These are phyloP conservation scores for Aspergillus hancockii DNA, from an alignment of 495 filamentous ascomycete genomes.

Conservation along the genomic window DNA sequence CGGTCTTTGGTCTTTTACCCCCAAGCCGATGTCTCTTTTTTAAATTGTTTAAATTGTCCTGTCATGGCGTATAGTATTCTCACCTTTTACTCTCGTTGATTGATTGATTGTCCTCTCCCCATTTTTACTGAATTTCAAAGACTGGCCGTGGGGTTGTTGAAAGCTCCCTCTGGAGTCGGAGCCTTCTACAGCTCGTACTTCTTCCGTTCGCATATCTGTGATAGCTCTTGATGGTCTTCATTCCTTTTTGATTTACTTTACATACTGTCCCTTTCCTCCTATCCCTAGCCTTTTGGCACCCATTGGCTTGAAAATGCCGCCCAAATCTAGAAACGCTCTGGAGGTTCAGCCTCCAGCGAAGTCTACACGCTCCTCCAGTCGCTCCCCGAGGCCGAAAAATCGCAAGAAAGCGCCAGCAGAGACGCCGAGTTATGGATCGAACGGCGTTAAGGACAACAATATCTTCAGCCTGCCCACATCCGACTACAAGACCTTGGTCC, in stretches of 20 bases:
- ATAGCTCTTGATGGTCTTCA: constrained; percentile 10
- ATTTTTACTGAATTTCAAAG: constrained; percentile 10
- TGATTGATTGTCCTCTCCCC: constrained; percentile 20
- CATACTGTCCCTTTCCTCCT: constrained; percentile 1
- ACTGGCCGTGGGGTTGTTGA: constrained; percentile 6
- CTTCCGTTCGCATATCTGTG: constrained; percentile 3
- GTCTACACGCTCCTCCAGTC: constrained; percentile 42
- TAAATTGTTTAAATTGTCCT: constrained; percentile 24
- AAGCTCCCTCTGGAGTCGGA: constrained; percentile 17
- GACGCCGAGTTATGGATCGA: constrained; percentile 47
- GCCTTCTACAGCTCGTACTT: constrained; percentile 10
- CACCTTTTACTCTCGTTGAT: constrained; percentile 41
- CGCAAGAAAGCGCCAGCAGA: constrained; percentile 32
- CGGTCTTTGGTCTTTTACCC: constrained; percentile 29
- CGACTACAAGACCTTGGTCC: constrained; percentile 75
- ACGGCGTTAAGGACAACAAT: constrained; percentile 53
- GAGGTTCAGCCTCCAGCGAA: constrained; percentile 39
- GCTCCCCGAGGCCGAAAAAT: constrained; percentile 44
- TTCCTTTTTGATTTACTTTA: constrained; percentile 1
- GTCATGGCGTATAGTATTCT: constrained; percentile 39
- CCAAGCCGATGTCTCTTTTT: constrained; percentile 18
- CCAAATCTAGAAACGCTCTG: constrained; percentile 42
- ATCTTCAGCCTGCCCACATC: constrained; percentile 65
- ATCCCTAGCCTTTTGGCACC: constrained; percentile 3
- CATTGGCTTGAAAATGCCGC: constrained; percentile 28